Percentiles rank a stretch among this genome's conserved stretches.
Conservation (phyloP, 176 grass and related monocot genomes). For the Hyparrhenia diplandra region DNA sequence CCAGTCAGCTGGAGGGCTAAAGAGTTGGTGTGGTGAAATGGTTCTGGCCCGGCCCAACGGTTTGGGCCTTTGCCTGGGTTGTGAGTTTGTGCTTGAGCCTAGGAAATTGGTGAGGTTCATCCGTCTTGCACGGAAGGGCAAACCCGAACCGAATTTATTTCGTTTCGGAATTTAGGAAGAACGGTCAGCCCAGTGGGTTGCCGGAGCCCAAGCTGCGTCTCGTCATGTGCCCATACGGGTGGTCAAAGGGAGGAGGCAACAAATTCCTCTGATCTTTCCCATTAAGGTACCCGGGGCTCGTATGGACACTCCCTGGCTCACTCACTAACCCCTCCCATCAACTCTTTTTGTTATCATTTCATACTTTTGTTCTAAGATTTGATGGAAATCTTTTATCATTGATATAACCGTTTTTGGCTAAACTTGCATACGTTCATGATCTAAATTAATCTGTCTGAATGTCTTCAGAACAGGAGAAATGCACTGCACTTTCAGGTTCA, state of each 20-base stretch:
- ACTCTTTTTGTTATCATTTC: not conserved
- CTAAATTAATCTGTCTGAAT: not conserved
- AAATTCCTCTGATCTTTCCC: not conserved
- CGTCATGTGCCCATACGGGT: not conserved
- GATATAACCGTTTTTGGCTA: too few species aligned
- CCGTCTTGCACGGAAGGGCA: not conserved
- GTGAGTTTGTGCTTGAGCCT: not conserved
- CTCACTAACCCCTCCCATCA: constrained; percentile 22
- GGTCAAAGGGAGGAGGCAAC: not conserved
- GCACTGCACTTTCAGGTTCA: not conserved
- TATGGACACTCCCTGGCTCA: constrained; percentile 6
- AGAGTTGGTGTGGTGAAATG: not conserved
- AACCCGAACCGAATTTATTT: not conserved
- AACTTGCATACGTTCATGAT: too few species aligned
- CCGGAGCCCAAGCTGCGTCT: not conserved
- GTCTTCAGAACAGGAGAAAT: not conserved
- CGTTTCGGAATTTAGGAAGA: not conserved
- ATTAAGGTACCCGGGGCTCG: not conserved
- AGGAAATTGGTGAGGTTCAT: not conserved
- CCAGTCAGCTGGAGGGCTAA: constrained; percentile 8
- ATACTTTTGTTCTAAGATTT: not conserved
- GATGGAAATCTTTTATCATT: too few species aligned
- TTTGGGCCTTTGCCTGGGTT: not conserved
- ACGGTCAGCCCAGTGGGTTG: not conserved
- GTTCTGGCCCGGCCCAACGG: not conserved